These are phyloP conservation scores for Picea mariana DNA, from an alignment of 83 land plant genomes.

Conservation along the genomic window DNA sequence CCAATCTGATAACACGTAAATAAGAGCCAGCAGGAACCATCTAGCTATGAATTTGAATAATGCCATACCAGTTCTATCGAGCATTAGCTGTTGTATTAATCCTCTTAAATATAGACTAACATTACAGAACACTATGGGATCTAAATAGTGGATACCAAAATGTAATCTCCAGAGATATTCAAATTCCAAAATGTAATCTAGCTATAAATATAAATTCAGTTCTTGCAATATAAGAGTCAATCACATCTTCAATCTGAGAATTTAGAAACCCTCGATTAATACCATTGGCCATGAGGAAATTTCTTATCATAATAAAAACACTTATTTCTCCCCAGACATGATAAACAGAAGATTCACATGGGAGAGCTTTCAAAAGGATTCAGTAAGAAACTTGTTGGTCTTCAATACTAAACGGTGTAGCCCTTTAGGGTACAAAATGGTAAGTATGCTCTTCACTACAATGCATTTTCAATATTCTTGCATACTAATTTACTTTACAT, in stretches of 20 bases:
- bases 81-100: not conserved
- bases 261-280: not conserved
- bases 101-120: not conserved
- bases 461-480: not conserved
- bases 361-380: too few relatives aligned
- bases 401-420: too few relatives aligned
- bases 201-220: not conserved
- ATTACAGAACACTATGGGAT: not conserved
- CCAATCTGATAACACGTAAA: not conserved
- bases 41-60: not conserved
- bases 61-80: too few relatives aligned
- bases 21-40: constrained; percentile 1
- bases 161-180: not conserved
- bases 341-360: not conserved
- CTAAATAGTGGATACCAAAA: not conserved
- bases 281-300: not conserved
- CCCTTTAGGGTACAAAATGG: not conserved
- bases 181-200: not conserved
- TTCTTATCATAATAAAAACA: not conserved
- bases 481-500: not conserved
- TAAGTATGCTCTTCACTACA: not conserved
- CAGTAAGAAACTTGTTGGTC: too few relatives aligned
- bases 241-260: too few relatives aligned
- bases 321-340: not conserved
- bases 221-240: not conserved